These are phyloP conservation scores for Corylus heterophylla DNA, from an alignment of 306 rosid genomes.

Conservation along the genomic window DNA sequence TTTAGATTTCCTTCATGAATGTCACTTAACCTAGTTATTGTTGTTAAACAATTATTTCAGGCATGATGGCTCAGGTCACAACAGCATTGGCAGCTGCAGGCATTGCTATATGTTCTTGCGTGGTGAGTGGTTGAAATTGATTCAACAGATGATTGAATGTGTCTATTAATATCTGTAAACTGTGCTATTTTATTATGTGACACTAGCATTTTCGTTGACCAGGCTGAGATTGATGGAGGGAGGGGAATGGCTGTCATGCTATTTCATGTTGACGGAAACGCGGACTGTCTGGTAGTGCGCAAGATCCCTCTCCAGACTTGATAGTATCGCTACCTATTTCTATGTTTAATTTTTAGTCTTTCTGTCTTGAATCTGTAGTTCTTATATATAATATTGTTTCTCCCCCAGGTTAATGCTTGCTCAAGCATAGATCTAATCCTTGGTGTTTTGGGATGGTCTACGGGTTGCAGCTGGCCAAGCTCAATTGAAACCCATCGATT, in stretches of 20 bases:
- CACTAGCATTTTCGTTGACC: conserved; percentile 42
- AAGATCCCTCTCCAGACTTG: conserved; percentile 9
- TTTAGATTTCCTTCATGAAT: background rate
- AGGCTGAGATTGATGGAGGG: conserved; percentile 97
- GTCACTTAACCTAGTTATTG: conserved; percentile 17
- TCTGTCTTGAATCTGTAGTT: conserved; percentile 14
- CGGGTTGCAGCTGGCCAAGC: conserved; percentile 95
- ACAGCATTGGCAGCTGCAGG: conserved; percentile 79
- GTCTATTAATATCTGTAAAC: conserved; percentile 12
- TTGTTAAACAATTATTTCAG: conserved; percentile 47
- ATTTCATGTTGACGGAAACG: conserved; percentile 77
- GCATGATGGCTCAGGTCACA: conserved; percentile 94
- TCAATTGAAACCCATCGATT: conserved; percentile 46
- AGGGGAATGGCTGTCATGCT: conserved; percentile 92
- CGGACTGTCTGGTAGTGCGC: conserved; percentile 71
- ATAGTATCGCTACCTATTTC: conserved; percentile 6
- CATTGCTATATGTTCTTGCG: conserved; percentile 81
- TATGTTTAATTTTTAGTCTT: conserved; percentile 13
- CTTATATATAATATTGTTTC: conserved; percentile 27
- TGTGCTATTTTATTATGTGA: conserved; percentile 21
- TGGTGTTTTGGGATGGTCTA: conserved; percentile 96
- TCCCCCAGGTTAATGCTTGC: conserved; percentile 66
- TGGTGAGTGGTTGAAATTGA: conserved; percentile 67
- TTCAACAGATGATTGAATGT: conserved; percentile 24
- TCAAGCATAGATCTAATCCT: conserved; percentile 61